Evolutionary conservation across 2,329 filamentous ascomycete genomes (phyloP).

Genomic region (Fusarium nanum): DNA sequence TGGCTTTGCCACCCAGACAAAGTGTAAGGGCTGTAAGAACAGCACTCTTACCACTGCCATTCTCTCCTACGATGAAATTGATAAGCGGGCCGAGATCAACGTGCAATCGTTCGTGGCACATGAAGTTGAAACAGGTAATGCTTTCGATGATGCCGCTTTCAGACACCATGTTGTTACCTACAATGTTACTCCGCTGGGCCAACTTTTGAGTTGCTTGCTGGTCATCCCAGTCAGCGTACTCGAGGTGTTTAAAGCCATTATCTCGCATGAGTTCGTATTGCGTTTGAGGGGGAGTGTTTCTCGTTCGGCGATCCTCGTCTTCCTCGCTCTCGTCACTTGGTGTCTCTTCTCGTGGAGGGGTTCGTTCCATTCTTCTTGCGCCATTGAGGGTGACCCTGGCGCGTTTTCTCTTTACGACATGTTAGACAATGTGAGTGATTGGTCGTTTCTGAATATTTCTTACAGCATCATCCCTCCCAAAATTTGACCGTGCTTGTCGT

Average conservation of each 20-base stretch:
- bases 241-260: slow-evolving; percentile 67
- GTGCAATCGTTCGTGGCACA: slow-evolving; percentile 88
- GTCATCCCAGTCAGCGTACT: slow-evolving; percentile 69
- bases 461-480: slow-evolving; percentile 55
- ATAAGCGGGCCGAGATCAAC: slow-evolving; percentile 92
- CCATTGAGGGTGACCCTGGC: slow-evolving; percentile 49
- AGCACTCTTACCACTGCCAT: slow-evolving; percentile 97
- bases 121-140: slow-evolving; percentile 91
- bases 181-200: slow-evolving; percentile 59
- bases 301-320: slow-evolving; percentile 40
- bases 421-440: not conserved
- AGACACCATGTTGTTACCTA: slow-evolving; percentile 77
- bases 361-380: slow-evolving; percentile 25
- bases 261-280: slow-evolving; percentile 73
- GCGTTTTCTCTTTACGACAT: slow-evolving; percentile 48
- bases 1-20: slow-evolving; percentile 94
- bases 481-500: slow-evolving; percentile 56
- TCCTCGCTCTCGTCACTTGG: slow-evolving; percentile 49
- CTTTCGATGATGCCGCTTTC: slow-evolving; percentile 90
- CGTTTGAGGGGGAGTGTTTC: slow-evolving; percentile 60
- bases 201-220: slow-evolving; percentile 73
- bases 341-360: slow-evolving; percentile 38
- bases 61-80: slow-evolving; percentile 98
- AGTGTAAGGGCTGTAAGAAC: slow-evolving; percentile 92
- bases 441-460: slow-evolving; percentile 38